Evolutionary conservation across 78 protist genomes (phyloP).

Genomic region (Tieghemostelium lacteum): DNA sequence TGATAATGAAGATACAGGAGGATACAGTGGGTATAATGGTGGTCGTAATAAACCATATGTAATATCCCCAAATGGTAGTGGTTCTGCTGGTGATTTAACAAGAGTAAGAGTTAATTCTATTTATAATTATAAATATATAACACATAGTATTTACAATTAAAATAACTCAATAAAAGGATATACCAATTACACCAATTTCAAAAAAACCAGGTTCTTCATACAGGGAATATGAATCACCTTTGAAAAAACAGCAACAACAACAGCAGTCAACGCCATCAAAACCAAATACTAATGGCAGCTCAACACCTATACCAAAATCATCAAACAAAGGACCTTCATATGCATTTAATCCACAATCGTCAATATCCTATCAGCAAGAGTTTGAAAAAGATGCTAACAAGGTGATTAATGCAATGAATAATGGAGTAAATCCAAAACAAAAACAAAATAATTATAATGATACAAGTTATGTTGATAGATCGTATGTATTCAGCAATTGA

Average conservation of each 20-base stretch:
- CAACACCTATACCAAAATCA: no score
- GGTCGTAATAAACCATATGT: no score
- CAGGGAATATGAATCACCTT: not conserved
- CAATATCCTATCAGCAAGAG: not conserved
- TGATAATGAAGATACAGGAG: no score
- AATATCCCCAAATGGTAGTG: no score
- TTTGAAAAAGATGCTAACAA: not conserved
- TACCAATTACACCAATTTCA: slow-evolving; percentile 1
- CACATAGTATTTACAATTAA: no score
- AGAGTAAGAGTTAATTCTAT: no score
- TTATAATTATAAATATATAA: no score
- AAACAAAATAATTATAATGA: not conserved
- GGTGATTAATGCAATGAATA: not conserved
- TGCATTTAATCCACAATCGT: not conserved
- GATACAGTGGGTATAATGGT: no score
- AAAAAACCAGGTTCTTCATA: not conserved
- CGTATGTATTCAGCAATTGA: not conserved
- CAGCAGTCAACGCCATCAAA: not conserved
- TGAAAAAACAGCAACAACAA: not conserved
- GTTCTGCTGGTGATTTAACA: no score
- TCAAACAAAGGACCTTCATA: no score
- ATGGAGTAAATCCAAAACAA: not conserved
- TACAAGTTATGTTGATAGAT: not conserved
- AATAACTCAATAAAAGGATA: no score
- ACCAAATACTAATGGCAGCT: not conserved